Evolutionary conservation across 345 rosid species (phyloP).

Genomic region (Erysimum cheiranthoides): DNA sequence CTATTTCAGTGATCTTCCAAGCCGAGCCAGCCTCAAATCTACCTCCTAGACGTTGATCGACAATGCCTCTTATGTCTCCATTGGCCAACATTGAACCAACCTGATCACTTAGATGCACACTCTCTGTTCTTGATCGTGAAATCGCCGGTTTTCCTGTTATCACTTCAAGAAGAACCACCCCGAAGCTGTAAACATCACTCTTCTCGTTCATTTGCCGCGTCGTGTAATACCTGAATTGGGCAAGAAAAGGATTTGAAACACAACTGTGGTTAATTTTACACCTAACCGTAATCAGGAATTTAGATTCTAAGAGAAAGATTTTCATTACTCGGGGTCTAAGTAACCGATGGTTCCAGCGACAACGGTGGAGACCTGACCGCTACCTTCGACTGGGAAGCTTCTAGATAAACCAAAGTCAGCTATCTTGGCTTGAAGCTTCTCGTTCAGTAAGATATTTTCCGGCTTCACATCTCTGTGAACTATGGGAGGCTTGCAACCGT

Average conservation of each 20-base stretch:
- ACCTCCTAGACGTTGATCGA: conserved; percentile 49
- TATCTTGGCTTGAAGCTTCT: conserved; percentile 57
- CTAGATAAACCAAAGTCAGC: conserved; percentile 61
- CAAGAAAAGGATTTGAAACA: background rate
- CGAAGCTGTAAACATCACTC: conserved; percentile 59
- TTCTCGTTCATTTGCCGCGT: conserved; percentile 46
- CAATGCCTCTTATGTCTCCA: conserved; percentile 48
- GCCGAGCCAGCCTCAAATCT: conserved; percentile 42
- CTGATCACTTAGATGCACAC: conserved; percentile 45
- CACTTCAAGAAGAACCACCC: conserved; percentile 54
- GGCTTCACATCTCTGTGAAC: conserved; percentile 60
- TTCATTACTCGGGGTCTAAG: conserved; percentile 55
- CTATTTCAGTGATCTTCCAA: conserved; percentile 53
- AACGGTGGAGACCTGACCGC: conserved; percentile 28
- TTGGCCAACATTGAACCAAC: conserved; percentile 36
- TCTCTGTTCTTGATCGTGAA: conserved; percentile 2
- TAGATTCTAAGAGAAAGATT: background rate
- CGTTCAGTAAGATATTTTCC: conserved; percentile 54
- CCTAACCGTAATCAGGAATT: background rate
- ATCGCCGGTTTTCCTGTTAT: conserved; percentile 50
- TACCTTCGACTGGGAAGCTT: conserved; percentile 43
- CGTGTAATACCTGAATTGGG: background rate
- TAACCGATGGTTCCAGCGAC: conserved; percentile 54
- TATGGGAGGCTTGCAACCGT: conserved; percentile 61
- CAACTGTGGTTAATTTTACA: background rate